phyloP scores from a whole-genome alignment of 192 early-diverging fungal species.

The Spizellomyces punctatus region DNA sequence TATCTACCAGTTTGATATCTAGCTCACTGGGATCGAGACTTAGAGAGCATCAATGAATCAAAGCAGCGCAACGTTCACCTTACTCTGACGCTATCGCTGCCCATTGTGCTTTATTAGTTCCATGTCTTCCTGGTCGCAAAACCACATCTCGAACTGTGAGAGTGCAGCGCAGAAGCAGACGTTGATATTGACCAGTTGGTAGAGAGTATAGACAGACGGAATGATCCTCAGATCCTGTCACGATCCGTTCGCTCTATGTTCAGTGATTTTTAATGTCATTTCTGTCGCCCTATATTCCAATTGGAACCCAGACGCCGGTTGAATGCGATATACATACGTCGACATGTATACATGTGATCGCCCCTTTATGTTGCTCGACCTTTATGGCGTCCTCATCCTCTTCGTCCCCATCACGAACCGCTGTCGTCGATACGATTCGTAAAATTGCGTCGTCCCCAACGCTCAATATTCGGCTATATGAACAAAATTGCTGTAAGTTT shows the following conservation, averaged over 20 bases:
- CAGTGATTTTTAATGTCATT: neutral
- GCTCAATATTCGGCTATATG: slow-evolving; percentile 14
- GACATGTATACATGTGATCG: slow-evolving; percentile 27
- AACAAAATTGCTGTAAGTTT: neutral
- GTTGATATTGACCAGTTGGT: neutral
- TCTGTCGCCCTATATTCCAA: neutral
- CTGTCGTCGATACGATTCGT: slow-evolving; percentile 14
- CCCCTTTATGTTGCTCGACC: slow-evolving; percentile 15
- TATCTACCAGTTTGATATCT: slow-evolving; percentile 42
- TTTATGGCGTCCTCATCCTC: slow-evolving; percentile 22
- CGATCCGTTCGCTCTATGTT: neutral
- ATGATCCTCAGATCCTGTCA: slow-evolving; percentile 35
- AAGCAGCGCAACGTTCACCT: neutral
- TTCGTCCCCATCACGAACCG: slow-evolving; percentile 30
- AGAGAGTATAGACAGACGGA: slow-evolving; percentile 9
- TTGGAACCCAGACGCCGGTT: neutral
- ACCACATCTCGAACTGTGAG: slow-evolving; percentile 27
- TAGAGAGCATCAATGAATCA: neutral
- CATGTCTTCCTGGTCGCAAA: slow-evolving; percentile 21
- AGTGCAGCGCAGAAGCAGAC: slow-evolving; percentile 20
- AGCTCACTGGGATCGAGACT: slow-evolving; percentile 21
- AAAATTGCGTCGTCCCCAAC: slow-evolving; percentile 25
- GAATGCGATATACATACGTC: neutral
- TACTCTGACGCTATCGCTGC: slow-evolving; percentile 26
- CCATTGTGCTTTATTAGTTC: slow-evolving; percentile 9